A percentile compares a stretch with the other conserved stretches of the same genome.
Conservation (phyloP, 2,329 filamentous ascomycete species). For the Davidsoniella eucalypti region DNA sequence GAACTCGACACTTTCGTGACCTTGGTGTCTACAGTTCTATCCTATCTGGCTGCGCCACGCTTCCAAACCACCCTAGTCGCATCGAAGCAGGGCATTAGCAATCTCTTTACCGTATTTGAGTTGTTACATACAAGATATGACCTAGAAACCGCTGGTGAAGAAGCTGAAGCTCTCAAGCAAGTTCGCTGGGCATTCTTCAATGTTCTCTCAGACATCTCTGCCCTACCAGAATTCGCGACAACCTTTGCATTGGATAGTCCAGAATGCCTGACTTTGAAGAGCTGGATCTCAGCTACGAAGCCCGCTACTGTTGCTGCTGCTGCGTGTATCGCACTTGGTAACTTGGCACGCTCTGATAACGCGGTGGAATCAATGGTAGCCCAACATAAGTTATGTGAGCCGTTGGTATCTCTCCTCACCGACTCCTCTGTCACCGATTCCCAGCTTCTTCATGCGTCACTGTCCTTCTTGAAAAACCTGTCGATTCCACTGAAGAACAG, state of each 20-base stretch:
- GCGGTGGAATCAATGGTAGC: conserved; percentile 34
- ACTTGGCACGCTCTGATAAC: conserved; percentile 42
- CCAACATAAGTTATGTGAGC: conserved; percentile 23
- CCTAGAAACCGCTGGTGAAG: conserved; percentile 24
- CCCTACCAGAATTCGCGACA: conserved; percentile 28
- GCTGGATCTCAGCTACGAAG: conserved; percentile 27
- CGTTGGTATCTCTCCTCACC: conserved; percentile 30
- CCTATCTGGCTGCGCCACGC: conserved; percentile 37
- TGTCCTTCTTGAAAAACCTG: conserved; percentile 49
- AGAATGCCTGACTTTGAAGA: conserved; percentile 26
- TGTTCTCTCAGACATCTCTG: conserved; percentile 35
- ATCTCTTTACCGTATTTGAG: conserved; percentile 33
- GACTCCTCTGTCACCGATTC: conserved; percentile 25
- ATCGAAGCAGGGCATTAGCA: conserved; percentile 7
- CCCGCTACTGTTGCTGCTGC: conserved; percentile 34
- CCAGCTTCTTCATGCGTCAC: conserved; percentile 38
- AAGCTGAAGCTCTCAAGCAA: conserved; percentile 31
- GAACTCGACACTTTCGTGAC: conserved; percentile 39
- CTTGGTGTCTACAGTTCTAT: conserved; percentile 33
- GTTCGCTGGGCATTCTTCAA: conserved; percentile 17
- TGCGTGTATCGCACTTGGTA: conserved; percentile 44
- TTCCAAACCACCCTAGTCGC: conserved; percentile 33
- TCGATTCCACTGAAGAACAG: conserved; percentile 42
- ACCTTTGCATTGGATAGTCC: conserved; percentile 27
- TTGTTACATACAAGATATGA: conserved; percentile 29